Evolutionary conservation across 2,329 filamentous ascomycete species (phyloP).

Genomic region (Myriosclerotinia scirpicola): DNA sequence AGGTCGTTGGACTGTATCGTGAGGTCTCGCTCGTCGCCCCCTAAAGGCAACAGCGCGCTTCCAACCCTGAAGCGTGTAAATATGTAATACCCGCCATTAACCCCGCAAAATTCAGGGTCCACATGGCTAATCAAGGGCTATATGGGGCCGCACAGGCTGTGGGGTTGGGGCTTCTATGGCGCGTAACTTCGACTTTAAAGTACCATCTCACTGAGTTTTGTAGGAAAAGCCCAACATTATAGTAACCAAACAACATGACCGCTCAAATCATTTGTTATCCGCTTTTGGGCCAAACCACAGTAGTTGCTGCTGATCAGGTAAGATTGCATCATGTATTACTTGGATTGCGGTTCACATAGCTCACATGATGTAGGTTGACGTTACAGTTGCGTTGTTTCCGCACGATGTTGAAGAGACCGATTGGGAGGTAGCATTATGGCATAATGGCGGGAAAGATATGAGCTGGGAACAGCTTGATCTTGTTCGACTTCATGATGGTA

Average conservation of each 20-base stretch:
- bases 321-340: background rate
- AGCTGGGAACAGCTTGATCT: constrained; percentile 18
- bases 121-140: background rate
- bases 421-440: constrained; percentile 21
- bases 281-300: constrained; percentile 11
- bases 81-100: background rate
- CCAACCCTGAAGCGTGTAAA: background rate
- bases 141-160: constrained; percentile 2
- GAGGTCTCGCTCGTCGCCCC: background rate
- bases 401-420: background rate
- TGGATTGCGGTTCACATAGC: background rate
- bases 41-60: background rate
- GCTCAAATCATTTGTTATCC: constrained; percentile 9
- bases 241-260: constrained; percentile 1
- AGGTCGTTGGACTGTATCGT: no score
- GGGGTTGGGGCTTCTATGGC: background rate
- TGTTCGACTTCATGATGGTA: background rate
- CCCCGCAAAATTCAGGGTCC: background rate
- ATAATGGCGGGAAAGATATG: background rate
- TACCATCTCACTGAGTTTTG: background rate
- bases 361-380: background rate
- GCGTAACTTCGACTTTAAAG: background rate
- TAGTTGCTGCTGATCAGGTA: background rate
- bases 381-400: constrained; percentile 15
- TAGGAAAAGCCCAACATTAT: background rate